Evolutionary conservation across 176 grass and related monocot genomes (phyloP).

Genomic region (Themeda triandra): DNA sequence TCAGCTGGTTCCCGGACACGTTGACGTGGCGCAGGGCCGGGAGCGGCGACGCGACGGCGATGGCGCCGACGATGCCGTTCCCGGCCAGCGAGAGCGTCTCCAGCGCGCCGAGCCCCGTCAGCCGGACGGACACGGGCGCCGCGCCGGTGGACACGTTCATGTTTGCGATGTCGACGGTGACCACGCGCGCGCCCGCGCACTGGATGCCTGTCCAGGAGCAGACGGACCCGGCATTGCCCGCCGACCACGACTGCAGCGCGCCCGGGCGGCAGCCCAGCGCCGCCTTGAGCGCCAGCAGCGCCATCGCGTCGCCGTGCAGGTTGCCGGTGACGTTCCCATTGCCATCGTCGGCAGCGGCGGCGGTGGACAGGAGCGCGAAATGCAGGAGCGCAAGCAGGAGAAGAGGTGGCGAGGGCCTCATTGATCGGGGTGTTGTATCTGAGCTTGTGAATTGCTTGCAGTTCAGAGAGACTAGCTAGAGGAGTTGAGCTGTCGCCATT

Average conservation of each 20-base stretch:
- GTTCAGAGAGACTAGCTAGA: neutral
- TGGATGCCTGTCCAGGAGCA: slow-evolving; percentile 80
- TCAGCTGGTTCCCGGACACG: slow-evolving; percentile 72
- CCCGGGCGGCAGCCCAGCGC: slow-evolving; percentile 34
- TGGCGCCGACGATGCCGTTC: slow-evolving; percentile 59
- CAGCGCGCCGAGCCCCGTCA: slow-evolving; percentile 53
- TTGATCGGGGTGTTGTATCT: neutral
- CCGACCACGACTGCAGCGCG: slow-evolving; percentile 51
- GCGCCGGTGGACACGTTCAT: slow-evolving; percentile 60
- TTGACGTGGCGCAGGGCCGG: slow-evolving; percentile 58
- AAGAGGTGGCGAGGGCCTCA: slow-evolving; percentile 17
- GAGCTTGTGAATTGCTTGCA: neutral
- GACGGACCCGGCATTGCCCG: slow-evolving; percentile 43
- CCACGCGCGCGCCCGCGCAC: slow-evolving; percentile 62
- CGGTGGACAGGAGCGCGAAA: slow-evolving; percentile 11
- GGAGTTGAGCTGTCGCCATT: neutral
- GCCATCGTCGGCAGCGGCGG: neutral
- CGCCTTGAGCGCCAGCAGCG: slow-evolving; percentile 50
- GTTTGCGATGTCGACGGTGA: slow-evolving; percentile 58
- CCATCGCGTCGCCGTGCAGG: slow-evolving; percentile 53
- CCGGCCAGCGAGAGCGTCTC: slow-evolving; percentile 63
- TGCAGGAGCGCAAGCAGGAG: slow-evolving; percentile 20
- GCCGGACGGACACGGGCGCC: slow-evolving; percentile 15
- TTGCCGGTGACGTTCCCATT: neutral
- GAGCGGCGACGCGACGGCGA: slow-evolving; percentile 24